A percentile compares a stretch with the other conserved stretches of the same genome.
Evolutionary conservation across 805 yeast genomes (phyloP).

Genomic region (Nematodospora valgi): DNA sequence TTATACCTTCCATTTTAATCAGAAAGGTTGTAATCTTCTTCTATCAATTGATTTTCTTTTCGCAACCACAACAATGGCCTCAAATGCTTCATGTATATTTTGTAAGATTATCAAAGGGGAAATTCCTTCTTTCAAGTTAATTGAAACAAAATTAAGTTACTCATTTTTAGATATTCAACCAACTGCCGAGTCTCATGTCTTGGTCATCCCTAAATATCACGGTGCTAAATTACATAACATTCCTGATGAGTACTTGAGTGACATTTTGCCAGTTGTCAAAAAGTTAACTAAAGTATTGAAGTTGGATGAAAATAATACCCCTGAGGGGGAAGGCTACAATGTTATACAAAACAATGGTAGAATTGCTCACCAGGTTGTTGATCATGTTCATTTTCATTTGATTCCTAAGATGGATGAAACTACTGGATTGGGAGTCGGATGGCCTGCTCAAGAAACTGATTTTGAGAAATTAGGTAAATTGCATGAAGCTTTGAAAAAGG

Average conservation of each 20-base stretch:
- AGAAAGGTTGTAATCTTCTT: too few relatives aligned
- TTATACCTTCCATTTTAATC: too few relatives aligned
- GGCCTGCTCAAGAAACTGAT: constrained; percentile 89
- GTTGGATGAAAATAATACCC: constrained; percentile 58
- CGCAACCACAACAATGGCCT: constrained; percentile 3
- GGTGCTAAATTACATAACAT: constrained; percentile 90
- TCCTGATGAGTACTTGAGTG: constrained; percentile 88
- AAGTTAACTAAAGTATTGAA: constrained; percentile 73
- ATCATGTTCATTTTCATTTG: constrained; percentile 94
- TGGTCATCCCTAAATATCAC: constrained; percentile 89
- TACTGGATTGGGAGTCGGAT: constrained; percentile 82
- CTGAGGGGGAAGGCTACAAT: constrained; percentile 71
- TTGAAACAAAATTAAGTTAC: constrained; percentile 77
- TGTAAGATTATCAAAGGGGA: constrained; percentile 95
- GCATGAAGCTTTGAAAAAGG: constrained; percentile 51
- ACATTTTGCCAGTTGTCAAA: constrained; percentile 84
- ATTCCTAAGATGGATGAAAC: constrained; percentile 78
- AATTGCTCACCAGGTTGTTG: constrained; percentile 93
- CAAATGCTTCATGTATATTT: constrained; percentile 71
- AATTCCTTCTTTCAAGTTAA: constrained; percentile 86
- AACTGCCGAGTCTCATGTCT: constrained; percentile 80
- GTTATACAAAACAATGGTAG: constrained; percentile 89
- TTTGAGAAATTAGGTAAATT: constrained; percentile 65
- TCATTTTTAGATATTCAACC: constrained; percentile 95
- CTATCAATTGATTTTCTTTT: too few relatives aligned